phyloP scores from a whole-genome alignment of 2,329 filamentous ascomycete species.

The Sarocladium brachiariae region DNA sequence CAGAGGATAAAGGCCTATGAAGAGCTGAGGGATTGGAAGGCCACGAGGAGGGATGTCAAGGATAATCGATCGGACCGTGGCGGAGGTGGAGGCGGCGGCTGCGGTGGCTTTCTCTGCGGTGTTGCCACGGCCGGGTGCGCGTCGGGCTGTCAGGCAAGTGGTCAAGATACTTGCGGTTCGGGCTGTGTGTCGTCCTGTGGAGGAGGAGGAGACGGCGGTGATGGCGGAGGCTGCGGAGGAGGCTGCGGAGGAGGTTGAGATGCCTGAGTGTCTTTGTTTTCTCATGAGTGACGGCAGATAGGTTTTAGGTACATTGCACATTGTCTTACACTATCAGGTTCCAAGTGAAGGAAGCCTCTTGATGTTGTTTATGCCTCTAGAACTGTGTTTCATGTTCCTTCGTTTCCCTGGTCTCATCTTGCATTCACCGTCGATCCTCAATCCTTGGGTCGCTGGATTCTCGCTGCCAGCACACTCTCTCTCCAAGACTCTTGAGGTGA shows the following conservation, averaged over 20 bases:
- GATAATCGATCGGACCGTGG: not conserved
- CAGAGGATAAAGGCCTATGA: slow-evolving; percentile 19
- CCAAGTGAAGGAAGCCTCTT: too few relatives aligned
- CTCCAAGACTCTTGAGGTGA: too few relatives aligned
- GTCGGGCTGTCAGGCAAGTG: slow-evolving; percentile 14
- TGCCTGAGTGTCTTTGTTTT: slow-evolving; percentile 3
- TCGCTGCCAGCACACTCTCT: too few relatives aligned
- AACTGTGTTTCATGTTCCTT: too few relatives aligned
- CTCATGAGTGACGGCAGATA: too few relatives aligned
- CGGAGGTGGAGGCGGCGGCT: slow-evolving; percentile 13
- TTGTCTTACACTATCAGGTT: too few relatives aligned
- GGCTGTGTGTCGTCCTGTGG: slow-evolving; percentile 15
- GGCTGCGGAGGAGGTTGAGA: slow-evolving; percentile 17
- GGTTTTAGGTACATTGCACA: too few relatives aligned
- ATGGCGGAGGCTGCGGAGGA: slow-evolving; percentile 11
- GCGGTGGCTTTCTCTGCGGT: slow-evolving; percentile 15
- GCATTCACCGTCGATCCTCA: too few relatives aligned
- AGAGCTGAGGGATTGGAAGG: slow-evolving; percentile 18
- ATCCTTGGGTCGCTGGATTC: too few relatives aligned
- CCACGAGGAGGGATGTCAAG: slow-evolving; percentile 14
- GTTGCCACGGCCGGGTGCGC: slow-evolving; percentile 9
- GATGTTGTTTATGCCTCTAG: too few relatives aligned
- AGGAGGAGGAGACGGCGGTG: slow-evolving; percentile 11
- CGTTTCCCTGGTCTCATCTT: too few relatives aligned
- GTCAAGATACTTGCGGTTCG: slow-evolving; percentile 18